These are phyloP conservation scores for Coniochaeta ligniaria DNA, from an alignment of 2,329 filamentous ascomycete genomes.

Conservation along the genomic window DNA sequence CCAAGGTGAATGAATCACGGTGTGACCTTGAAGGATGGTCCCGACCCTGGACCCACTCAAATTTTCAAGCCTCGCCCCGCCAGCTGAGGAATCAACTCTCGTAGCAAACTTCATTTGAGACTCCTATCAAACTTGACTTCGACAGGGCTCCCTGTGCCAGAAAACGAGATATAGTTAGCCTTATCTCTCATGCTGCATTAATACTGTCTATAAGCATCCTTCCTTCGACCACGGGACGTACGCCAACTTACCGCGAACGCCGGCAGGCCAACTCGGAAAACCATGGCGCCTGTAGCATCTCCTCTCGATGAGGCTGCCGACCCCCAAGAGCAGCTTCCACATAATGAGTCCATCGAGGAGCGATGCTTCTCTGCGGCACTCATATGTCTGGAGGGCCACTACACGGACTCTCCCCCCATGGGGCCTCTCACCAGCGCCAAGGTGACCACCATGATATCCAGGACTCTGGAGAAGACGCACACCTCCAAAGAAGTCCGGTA, in stretches of 20 bases:
- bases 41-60: background rate
- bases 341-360: conserved; percentile 48
- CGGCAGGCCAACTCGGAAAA: background rate
- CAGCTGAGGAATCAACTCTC: background rate
- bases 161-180: background rate
- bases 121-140: background rate
- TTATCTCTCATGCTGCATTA: background rate
- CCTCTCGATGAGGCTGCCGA: background rate
- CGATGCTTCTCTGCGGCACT: conserved; percentile 53
- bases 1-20: too few relatives aligned
- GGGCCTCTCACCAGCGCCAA: conserved; percentile 47
- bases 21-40: too few relatives aligned
- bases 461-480: conserved; percentile 58
- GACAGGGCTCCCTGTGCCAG: too few relatives aligned
- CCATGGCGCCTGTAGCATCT: background rate
- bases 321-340: background rate
- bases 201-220: background rate
- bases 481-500: conserved; percentile 53
- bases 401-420: conserved; percentile 48
- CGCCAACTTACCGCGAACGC: background rate
- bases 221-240: background rate
- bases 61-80: background rate
- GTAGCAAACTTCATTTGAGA: background rate
- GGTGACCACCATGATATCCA: conserved; percentile 50
- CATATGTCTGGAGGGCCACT: conserved; percentile 56